A percentile compares a stretch with the other conserved stretches of the same genome.
phyloP scores from a whole-genome alignment of 805 yeast species.

The Candida multigemmis region DNA sequence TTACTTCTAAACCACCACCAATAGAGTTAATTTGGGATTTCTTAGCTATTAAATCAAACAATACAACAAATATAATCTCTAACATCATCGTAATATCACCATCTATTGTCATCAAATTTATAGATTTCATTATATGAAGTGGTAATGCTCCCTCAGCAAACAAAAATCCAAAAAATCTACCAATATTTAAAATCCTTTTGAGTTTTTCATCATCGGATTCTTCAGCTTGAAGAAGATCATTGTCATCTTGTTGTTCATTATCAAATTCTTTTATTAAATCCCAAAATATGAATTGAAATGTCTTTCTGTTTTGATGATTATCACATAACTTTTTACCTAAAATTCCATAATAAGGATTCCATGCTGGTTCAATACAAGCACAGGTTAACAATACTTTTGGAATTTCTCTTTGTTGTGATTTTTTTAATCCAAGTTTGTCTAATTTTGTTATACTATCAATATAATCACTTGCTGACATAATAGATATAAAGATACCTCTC shows the following conservation, averaged over 20 bases:
- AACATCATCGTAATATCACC: slow-evolving; percentile 59
- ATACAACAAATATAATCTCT: slow-evolving; percentile 63
- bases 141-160: slow-evolving; percentile 68
- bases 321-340: slow-evolving; percentile 73
- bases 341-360: slow-evolving; percentile 84
- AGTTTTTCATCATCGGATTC: slow-evolving; percentile 48
- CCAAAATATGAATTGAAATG: slow-evolving; percentile 88
- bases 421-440: slow-evolving; percentile 71
- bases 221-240: slow-evolving; percentile 28
- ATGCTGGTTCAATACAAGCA: slow-evolving; percentile 69
- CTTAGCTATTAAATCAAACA: slow-evolving; percentile 58
- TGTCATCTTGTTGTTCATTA: slow-evolving; percentile 25
- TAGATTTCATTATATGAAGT: slow-evolving; percentile 61
- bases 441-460: slow-evolving; percentile 78
- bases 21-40: slow-evolving; percentile 42
- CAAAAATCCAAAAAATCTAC: slow-evolving; percentile 71
- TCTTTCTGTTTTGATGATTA: slow-evolving; percentile 64
- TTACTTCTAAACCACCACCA: slow-evolving; percentile 32
- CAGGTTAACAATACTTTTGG: slow-evolving; percentile 84
- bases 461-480: slow-evolving; percentile 92
- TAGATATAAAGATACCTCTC: slow-evolving; percentile 85
- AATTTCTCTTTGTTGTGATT: slow-evolving; percentile 76
- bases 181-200: slow-evolving; percentile 59
- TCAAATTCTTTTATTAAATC: slow-evolving; percentile 71
- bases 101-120: slow-evolving; percentile 64